Conservation (phyloP, 345 rosid genomes). For the Eucalyptus regnans region DNA sequence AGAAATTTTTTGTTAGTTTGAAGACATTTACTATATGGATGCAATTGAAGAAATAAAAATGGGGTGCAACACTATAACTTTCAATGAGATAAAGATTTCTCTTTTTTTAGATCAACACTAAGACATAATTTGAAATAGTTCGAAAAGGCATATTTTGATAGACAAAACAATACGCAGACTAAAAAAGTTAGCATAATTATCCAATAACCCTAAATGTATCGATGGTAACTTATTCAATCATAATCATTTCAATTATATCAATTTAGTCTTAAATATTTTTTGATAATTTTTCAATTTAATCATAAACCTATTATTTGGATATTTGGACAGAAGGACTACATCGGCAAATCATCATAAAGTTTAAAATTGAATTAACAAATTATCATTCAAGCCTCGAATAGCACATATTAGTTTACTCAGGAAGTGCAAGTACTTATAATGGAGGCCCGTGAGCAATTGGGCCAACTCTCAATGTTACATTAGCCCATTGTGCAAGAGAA, state of each 20-base stretch:
- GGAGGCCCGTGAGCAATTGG: not conserved
- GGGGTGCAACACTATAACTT: not conserved
- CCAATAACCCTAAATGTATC: not conserved
- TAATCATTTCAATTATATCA: rapidly evolving
- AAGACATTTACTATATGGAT: not conserved
- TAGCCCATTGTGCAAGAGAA: not conserved
- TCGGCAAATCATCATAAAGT: not conserved
- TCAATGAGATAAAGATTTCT: not conserved
- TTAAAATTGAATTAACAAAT: not conserved
- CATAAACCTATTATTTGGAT: not conserved
- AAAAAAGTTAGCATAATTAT: not conserved
- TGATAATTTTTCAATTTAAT: too few species aligned
- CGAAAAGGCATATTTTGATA: not conserved
- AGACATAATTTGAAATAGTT: not conserved
- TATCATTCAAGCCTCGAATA: not conserved
- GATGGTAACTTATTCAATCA: not conserved
- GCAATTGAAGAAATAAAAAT: not conserved
- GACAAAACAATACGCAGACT: not conserved
- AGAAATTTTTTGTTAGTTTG: not conserved
- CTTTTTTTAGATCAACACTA: not conserved
- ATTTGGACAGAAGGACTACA: not conserved
- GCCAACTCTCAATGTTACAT: not conserved
- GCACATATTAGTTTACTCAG: not conserved
- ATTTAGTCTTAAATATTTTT: too few species aligned
- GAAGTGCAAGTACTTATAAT: not conserved